Evolutionary conservation across 73 alveolate genomes (phyloP), one percentile per base, ranked within the genome.

Genomic region (Effrenium voratum): DNA sequence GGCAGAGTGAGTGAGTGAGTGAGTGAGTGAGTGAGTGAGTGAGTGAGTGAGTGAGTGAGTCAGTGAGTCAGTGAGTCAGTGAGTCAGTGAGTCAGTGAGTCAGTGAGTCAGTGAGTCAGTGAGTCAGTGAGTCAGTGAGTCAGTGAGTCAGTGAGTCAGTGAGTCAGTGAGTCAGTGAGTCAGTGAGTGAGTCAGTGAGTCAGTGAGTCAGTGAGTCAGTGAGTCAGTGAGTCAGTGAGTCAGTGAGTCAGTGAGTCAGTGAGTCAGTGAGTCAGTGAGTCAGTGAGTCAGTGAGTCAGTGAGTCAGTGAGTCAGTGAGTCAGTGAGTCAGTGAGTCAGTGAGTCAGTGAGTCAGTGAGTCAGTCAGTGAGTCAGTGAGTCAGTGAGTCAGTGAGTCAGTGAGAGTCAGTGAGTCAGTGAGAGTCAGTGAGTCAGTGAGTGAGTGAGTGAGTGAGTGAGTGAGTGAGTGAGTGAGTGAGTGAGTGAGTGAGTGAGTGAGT

Each of bases 1-100:
- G 84, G 6, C 50, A n/a, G 84, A n/a, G 84, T 10, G 84, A 73
- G 84, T 10, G 84, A n/a, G 84, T 22, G 84, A n/a, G 84, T 10
- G 84, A 73, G 84, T 34, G 84, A 73, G 50, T n/a, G 52, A 5
- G 50, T 4, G 50, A 38, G 50, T 32, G 50, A 38, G 84, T 8
- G 84, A n/a, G 84, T n/a, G 36, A 32, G 84, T 8, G 46, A 73
- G 84, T 34, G 84, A 32, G 50, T 8, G 84, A n/a, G 47, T 8
- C 30, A 66, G n/a, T 22, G 40, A 66, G 80, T 22, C 10, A 66
- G 40, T 13, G 80, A 30, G 80, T 22, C 38, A 13, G 80, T 22
- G 40, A 66, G 80, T 22, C 38, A 66, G 43, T 22, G 80, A 66
- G 80, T 22, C 44, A 66, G 80, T 22, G 80, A 66, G 80, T 22